Base-by-base conservation (phyloP, 1,284 basidiomycete species). In the Rhodotorula sp. region DNA sequence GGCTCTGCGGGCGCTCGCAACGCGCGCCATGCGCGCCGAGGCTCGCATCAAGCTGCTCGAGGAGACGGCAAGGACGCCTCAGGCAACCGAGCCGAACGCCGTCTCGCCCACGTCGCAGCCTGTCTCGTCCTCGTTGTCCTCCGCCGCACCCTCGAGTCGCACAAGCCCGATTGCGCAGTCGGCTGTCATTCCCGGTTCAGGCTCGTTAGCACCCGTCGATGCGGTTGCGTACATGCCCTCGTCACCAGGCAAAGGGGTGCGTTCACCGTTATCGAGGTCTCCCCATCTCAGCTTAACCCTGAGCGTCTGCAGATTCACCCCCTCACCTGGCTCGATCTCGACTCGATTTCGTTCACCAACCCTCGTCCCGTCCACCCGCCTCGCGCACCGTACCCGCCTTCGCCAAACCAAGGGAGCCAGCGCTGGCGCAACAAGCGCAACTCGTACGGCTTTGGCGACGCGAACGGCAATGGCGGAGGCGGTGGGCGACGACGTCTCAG, bases 251-350 rank as follows among this genome's bases (percentile, higher is more conserved):
- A 13, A 4, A 8, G 14, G 57, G n/a, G 57, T 58, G n/a, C 13
- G 57, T 58, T 4, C 14, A 10, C 13, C 42, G 12, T 25, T 25
- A 12, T 41, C 16, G 2, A 7, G 2, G 14, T 16, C n/a, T 17
- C 4, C n/a, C n/a, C n/a, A n/a, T n/a, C n/a, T n/a, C n/a, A n/a
- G n/a, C n/a, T n/a, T n/a, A n/a, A 1, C 42, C 16, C 10, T n/a
- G 34, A 0, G n/a, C 10, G 14, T 19, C 10, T 2, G 23, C 64
- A 76, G 73, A 45, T 64, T 5, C 74, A 76, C 44, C 74, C 74
- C 2, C 62, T 76, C 21, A 53, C 63, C 17, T 76, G 70, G 70
- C 68, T 76, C 61, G 74, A 76, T 27, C 70, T 76, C 61, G 73
- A 74, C 25, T 52, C 72, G 34, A 48, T 76, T n/a, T 70, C 72